phyloP scores from a whole-genome alignment of 495 filamentous ascomycete genomes.

The Penicillium crystallinum region DNA sequence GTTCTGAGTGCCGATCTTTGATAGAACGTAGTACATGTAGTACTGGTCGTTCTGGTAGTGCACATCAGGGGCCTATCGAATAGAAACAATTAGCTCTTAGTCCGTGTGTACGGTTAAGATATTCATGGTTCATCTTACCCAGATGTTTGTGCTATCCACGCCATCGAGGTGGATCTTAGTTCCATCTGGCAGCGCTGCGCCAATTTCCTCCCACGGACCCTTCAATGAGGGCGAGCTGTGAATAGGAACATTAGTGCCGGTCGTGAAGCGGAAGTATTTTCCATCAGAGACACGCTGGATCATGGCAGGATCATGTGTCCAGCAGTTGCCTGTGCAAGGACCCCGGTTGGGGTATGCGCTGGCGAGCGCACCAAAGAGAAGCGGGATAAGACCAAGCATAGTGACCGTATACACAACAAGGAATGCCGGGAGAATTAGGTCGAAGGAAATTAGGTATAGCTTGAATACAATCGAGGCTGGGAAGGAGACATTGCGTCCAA shows the following conservation, averaged over 20 bases:
- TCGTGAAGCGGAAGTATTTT: conserved; percentile 69
- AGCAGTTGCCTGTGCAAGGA: conserved; percentile 56
- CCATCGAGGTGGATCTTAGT: conserved; percentile 52
- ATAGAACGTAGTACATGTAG: conserved; percentile 69
- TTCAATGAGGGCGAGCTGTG: conserved; percentile 51
- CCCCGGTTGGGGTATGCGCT: conserved; percentile 48
- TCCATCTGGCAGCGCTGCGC: conserved; percentile 51
- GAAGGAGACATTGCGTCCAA: conserved; percentile 6
- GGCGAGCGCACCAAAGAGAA: conserved; percentile 23
- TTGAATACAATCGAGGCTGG: conserved; percentile 1
- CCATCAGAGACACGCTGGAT: conserved; percentile 59
- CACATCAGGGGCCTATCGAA: conserved; percentile 60
- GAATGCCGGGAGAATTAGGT: not conserved
- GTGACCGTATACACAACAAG: not conserved
- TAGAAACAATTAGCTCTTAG: not conserved
- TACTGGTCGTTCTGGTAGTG: conserved; percentile 50
- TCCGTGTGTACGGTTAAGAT: not conserved
- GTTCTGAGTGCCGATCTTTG: conserved; percentile 57
- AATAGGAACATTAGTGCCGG: conserved; percentile 55
- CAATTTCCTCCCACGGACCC: conserved; percentile 61
- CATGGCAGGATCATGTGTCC: conserved; percentile 59
- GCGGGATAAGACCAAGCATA: conserved; percentile 21
- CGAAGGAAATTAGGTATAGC: not conserved
- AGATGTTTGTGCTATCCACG: conserved; percentile 46
- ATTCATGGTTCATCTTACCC: conserved; percentile 37